These are phyloP conservation scores for Alternaria sp. DNA, from an alignment of 2,329 filamentous ascomycete species.

Conservation along the genomic window DNA sequence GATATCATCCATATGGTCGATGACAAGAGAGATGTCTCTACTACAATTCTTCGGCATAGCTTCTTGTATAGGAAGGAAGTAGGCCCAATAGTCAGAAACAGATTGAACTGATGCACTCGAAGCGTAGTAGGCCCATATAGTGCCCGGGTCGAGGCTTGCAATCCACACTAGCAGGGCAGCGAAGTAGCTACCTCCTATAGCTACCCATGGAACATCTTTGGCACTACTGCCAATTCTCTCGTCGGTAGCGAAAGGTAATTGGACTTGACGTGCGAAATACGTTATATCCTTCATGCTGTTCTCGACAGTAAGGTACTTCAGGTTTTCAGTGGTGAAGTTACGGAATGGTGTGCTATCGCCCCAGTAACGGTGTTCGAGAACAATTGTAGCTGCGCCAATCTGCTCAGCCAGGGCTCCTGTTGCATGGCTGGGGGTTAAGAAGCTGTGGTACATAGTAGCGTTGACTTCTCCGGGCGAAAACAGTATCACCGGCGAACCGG, in stretches of 20 bases:
- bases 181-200: neutral
- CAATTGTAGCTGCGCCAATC: neutral
- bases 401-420: neutral
- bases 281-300: neutral
- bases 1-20: neutral
- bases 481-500: neutral
- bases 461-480: neutral
- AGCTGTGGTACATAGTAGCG: neutral
- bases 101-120: neutral
- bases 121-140: neutral
- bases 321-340: neutral
- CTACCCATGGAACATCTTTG: neutral
- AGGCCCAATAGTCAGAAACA: neutral
- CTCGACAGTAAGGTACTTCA: neutral
- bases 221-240: neutral
- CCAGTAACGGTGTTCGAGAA: neutral
- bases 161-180: neutral
- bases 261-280: neutral
- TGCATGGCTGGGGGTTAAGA: neutral
- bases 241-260: neutral
- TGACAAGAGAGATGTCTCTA: neutral
- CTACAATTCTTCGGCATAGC: neutral
- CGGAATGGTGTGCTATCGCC: neutral
- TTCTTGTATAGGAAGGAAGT: neutral
- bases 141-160: neutral